Base-by-base conservation (phyloP, 257 asterid species). In the Solanum pimpinellifolium region DNA sequence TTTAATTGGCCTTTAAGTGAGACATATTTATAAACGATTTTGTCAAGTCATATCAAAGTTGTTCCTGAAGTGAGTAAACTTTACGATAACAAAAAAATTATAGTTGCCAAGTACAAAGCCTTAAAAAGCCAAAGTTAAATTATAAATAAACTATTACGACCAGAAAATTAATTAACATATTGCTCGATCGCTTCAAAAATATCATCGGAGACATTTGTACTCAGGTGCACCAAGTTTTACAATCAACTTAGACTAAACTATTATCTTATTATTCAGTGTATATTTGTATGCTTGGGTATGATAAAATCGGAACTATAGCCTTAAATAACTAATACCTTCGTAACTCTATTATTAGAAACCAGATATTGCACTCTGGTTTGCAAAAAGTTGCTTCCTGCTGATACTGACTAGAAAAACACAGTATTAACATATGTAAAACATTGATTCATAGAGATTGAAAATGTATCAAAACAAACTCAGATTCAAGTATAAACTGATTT, bases 101-200 rank as follows among this genome's bases (percentile, higher is more conserved):
- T 4, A 14, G 56, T 13, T 13, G 2, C 56, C 2, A 47, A 47
- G 16, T 47, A 47, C 20, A 13, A 47, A 47, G 56, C 3, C 56
- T 6, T 88, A 89, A 11, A 86, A 91, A 76, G 88, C 91, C 39
- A 78, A 12, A 18, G 81, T 75, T 88, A 86, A 90, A 11, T 91
- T 92, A 60, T 91, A 91, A 92, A 88, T 86, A 47, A 87, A 39
- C 47, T 91, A 76, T 85, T 46, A 90, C 68, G 81, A 90, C 60
- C 88, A 88, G 86, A 39, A 39, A 47, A 91, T 90, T 29, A 14
- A 14, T 5, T 47, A 12, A 7, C 0, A 49, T 4, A 3, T 5
- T 49, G 9, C 21, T 49, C 59, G 7, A 14, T 13, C 59, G 18
- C 2, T 47, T 2, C 20, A 47, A 47, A 47, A 47, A 47, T 47